Base-by-base conservation (phyloP, 2,329 filamentous ascomycete genomes). In the Exophiala phaeomuriformis region DNA sequence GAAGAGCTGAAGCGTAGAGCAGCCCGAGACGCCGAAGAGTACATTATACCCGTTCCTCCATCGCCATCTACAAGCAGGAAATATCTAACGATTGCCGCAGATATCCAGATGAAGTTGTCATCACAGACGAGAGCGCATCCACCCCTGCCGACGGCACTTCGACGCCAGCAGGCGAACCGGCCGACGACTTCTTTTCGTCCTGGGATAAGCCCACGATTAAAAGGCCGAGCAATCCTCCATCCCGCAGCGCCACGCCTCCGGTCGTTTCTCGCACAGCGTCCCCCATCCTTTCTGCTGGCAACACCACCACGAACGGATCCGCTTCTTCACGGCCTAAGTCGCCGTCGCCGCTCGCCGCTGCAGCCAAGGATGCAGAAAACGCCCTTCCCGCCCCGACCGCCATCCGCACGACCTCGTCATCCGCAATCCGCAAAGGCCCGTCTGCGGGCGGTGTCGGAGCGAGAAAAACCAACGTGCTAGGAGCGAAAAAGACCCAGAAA, bases 151-250 rank as follows among this genome's bases (percentile, higher is more conserved):
- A 88, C 56, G 84, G 81, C 61, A 77, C 82, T 36, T 82, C 79
- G 61, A 94, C 89, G 7, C 88, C 90, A n/a, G 80, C 86, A 43
- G 86, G 83, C 62, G 90, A 95, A 62, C 78, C 81, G 27, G 57
- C 49, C 41, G 84, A 85, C 19, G 93, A 97, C 69, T 98, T 98
- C 77, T 98, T 98, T 74, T 95, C 91, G 6, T 96, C 90, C 0
- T 98, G 91, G 93, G 93, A 97, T 67, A 96, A 97, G 75, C 93
- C 93, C 27, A 82, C 90, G 3, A 94, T 98, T 73, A 98, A 97
- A 78, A 84, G 90, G 64, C 91, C 91, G 35, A 96, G 89, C 60
- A 95, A 95, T 62, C 91, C 93, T 10, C 81, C 93, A 41, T 96
- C 91, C 36, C 85, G 93, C 66, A 93, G 88, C 41, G 84, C 83